Evolutionary conservation across 108 stramenopile genomes (phyloP).

Genomic region (Pseudonitzschia delicatissima): DNA sequence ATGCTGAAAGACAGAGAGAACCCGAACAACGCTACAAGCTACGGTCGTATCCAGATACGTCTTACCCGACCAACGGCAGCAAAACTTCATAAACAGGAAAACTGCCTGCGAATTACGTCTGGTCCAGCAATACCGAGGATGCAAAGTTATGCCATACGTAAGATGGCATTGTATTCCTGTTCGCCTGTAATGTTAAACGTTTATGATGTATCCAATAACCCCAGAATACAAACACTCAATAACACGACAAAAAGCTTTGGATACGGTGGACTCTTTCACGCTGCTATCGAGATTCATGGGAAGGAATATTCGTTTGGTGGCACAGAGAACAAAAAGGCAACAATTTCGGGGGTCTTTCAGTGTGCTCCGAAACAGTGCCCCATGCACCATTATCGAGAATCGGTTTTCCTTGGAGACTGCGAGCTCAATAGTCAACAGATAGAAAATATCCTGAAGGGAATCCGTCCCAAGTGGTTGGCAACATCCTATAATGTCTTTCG

Average conservation of each 20-base stretch:
- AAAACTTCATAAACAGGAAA: conserved; percentile 8
- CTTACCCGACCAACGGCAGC: neutral
- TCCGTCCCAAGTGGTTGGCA: conserved; percentile 21
- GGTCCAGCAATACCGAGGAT: conserved; percentile 4
- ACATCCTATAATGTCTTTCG: conserved; percentile 15
- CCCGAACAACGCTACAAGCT: neutral
- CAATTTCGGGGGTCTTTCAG: conserved; percentile 10
- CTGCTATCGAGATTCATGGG: conserved; percentile 27
- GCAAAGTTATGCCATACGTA: conserved; percentile 6
- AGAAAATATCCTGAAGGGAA: conserved; percentile 4
- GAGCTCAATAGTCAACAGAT: neutral
- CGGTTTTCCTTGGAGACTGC: conserved; percentile 24
- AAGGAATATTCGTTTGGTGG: conserved; percentile 26
- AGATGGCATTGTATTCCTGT: conserved; percentile 8
- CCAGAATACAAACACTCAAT: conserved; percentile 12
- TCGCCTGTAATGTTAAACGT: conserved; percentile 22
- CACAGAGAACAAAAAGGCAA: neutral
- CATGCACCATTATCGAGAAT: conserved; percentile 26
- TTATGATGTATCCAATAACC: conserved; percentile 19
- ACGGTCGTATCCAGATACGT: conserved; percentile 4
- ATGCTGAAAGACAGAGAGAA: neutral
- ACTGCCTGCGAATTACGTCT: neutral
- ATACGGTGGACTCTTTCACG: conserved; percentile 21
- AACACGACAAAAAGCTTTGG: conserved; percentile 6
- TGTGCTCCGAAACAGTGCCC: conserved; percentile 22